Percentiles rank a stretch among this genome's conserved stretches.
These are phyloP conservation scores for Aphanomyces cochlioides DNA, from an alignment of 352 stramenopile species.

Conservation along the genomic window DNA sequence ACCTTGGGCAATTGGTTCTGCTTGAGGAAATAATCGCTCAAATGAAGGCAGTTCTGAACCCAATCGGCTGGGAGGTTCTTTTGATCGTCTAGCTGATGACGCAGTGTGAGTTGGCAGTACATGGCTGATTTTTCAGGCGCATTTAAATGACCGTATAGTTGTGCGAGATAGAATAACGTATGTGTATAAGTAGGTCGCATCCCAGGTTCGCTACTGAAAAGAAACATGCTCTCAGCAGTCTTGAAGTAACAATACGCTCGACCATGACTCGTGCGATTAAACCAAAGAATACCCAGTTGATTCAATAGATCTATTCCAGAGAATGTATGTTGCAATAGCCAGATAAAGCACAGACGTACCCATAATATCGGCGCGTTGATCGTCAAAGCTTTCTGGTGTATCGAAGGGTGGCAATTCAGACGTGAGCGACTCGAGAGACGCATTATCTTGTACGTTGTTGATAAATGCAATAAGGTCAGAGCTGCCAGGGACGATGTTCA, in stretches of 20 bases:
- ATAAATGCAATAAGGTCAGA: not conserved
- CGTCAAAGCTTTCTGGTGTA: conserved; percentile 11
- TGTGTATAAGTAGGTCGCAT: conserved; percentile 41
- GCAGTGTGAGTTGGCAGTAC: conserved; percentile 62
- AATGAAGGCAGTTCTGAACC: conserved; percentile 17
- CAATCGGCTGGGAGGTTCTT: conserved; percentile 17
- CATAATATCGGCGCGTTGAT: conserved; percentile 13
- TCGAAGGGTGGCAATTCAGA: not conserved
- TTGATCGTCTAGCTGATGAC: conserved; percentile 44
- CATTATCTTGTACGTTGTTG: not conserved
- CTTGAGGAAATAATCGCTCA: conserved; percentile 9
- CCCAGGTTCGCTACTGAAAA: not conserved
- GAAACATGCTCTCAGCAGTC: conserved; percentile 34
- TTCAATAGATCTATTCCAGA: conserved; percentile 44
- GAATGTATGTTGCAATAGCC: not conserved
- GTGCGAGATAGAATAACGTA: conserved; percentile 66
- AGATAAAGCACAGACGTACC: not conserved
- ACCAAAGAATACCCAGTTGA: conserved; percentile 67
- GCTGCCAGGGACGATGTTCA: not conserved
- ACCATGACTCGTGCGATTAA: conserved; percentile 43
- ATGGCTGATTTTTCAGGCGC: conserved; percentile 48
- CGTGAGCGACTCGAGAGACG: not conserved
- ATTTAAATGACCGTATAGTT: conserved; percentile 56
- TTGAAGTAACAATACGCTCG: conserved; percentile 60
- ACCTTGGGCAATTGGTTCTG: conserved; percentile 25